Base-by-base conservation (phyloP, 768 basidiomycete genomes). In the Kwoniella shandongensis region DNA sequence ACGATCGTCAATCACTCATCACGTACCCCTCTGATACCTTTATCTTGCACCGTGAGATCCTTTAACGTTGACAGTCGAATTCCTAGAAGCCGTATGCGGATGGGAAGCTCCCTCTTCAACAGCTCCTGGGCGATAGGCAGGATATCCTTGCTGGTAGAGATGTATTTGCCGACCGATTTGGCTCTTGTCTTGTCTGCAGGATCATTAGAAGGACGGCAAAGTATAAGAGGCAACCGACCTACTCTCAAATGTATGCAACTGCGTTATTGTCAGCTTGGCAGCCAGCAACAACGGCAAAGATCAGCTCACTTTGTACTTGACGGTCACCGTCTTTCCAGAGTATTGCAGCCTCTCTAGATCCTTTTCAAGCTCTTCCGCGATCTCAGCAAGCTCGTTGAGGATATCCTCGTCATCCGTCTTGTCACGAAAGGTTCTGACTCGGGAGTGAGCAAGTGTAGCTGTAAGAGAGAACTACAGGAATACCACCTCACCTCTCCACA, bases 21-120 rank as follows among this genome's bases (percentile, higher is more conserved):
- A 30, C 60, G 39, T 30, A 90, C 91, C 54, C 85, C 81, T 73
- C 88, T 87, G 59, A 96, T 90, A 0, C 89, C 87, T 17, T 65
- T 67, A 20, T 79, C 78, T 13, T 77, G 73, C 5, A 80, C 80
- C 55, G 82, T 81, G 27, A 93, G 76, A 77, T 99, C 94, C 69
- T 88, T 89, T 64, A 99, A 78, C 61, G 89, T 93, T 3, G 89
- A 92, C 10, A 94, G 81, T 42, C 93, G 81, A 25, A 99, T 78
- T 4, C 94, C 94, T 62, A 99, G 87, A 20, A 99, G 80, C 29
- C 94, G 83, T 22, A 98, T 78, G 27, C 82, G 84, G 26, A 93
- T 74, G 0, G 91, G 91, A 32, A 88, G 77, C 75, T 93, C 91
- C 6, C 86, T 82, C 54, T 86, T 80, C 13, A 99, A 79, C 12